These are phyloP conservation scores for Leccinum uliginosum DNA, from an alignment of 768 basidiomycete species.

Conservation along the genomic window DNA sequence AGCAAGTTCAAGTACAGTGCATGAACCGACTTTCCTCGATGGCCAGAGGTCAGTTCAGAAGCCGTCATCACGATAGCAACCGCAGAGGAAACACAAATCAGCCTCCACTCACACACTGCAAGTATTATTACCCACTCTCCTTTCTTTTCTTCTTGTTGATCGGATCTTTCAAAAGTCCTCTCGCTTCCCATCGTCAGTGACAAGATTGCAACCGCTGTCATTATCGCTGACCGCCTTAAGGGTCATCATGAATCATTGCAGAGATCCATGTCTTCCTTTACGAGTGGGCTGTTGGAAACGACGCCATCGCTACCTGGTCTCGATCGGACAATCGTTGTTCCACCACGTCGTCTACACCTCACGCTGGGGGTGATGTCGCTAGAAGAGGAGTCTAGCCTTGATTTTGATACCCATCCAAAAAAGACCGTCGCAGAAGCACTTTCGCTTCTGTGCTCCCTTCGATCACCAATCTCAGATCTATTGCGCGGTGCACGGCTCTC, in stretches of 20 bases:
- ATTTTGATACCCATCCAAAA: background rate
- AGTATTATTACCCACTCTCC: conserved; percentile 5
- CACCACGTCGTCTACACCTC: conserved; percentile 57
- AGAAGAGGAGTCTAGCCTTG: conserved; percentile 15
- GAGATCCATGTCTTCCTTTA: conserved; percentile 34
- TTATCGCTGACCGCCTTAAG: conserved; percentile 22
- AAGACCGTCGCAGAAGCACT: conserved; percentile 40
- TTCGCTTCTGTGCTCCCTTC: conserved; percentile 35
- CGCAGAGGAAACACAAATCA: conserved; percentile 2
- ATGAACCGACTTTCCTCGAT: conserved; percentile 11
- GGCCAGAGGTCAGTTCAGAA: conserved; percentile 9
- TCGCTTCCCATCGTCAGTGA: conserved; percentile 28
- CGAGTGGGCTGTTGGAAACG: conserved; percentile 18
- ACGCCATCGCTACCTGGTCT: conserved; percentile 43
- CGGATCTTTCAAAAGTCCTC: conserved; percentile 21
- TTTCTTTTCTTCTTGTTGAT: conserved; percentile 1
- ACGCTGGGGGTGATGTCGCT: conserved; percentile 75
- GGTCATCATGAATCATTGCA: conserved; percentile 41
- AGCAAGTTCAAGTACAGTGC: background rate
- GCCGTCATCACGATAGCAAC: background rate
- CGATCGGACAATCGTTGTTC: conserved; percentile 56
- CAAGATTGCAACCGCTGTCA: conserved; percentile 21
- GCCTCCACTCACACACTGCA: conserved; percentile 25
- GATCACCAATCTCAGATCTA: conserved; percentile 40
- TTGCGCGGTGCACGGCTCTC: conserved; percentile 31